Evolutionary conservation across 352 stramenopile species (phyloP).

Genomic region (Phytophthora europaea): DNA sequence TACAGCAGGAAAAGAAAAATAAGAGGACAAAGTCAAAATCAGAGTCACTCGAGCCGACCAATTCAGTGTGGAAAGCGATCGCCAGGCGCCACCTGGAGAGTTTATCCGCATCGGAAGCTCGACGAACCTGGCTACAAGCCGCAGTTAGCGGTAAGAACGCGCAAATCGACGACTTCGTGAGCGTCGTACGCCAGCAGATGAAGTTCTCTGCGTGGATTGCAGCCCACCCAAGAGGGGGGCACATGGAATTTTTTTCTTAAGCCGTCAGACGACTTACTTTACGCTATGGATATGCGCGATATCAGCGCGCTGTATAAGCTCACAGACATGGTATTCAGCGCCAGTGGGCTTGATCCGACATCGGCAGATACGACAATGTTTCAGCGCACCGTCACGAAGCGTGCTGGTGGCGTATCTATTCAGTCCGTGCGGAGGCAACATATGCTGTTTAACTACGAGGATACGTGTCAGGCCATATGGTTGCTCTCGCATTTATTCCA

Average conservation of each 20-base stretch:
- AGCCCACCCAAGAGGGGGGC: background rate
- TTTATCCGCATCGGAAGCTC: slow-evolving; percentile 1
- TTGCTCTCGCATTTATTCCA: slow-evolving; percentile 14
- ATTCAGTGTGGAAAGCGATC: background rate
- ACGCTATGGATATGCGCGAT: slow-evolving; percentile 6
- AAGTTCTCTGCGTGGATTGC: background rate
- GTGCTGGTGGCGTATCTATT: background rate
- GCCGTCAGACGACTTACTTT: slow-evolving; percentile 5
- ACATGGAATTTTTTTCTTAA: background rate
- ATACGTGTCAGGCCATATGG: slow-evolving; percentile 6
- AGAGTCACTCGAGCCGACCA: background rate
- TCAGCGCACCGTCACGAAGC: slow-evolving; percentile 1
- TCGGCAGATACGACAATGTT: slow-evolving; percentile 5
- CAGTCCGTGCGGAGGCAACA: slow-evolving; percentile 8
- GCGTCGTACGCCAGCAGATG: slow-evolving; percentile 1
- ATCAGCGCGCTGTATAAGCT: slow-evolving; percentile 4
- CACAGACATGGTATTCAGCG: slow-evolving; percentile 3
- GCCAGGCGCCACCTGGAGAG: background rate
- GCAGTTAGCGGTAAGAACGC: background rate
- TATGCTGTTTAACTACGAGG: slow-evolving; percentile 15
- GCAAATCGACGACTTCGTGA: background rate
- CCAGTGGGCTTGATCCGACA: background rate
- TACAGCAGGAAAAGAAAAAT: background rate
- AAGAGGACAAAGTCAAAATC: background rate
- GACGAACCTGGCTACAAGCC: background rate